Evolutionary conservation across 176 grass and related monocot genomes (phyloP), one percentile per base, ranked within the genome.

Genomic region (Stipa capillata): DNA sequence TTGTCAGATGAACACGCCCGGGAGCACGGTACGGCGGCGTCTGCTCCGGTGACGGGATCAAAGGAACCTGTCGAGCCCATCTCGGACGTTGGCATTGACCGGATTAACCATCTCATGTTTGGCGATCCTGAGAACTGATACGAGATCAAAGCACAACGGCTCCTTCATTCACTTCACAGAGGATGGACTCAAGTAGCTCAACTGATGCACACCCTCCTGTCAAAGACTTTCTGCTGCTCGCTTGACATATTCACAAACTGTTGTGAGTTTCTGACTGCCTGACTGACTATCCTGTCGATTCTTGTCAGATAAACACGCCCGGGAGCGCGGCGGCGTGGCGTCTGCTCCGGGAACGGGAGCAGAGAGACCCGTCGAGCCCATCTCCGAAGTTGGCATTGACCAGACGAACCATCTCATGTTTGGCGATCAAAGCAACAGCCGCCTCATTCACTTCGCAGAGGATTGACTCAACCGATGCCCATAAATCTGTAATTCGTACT

Each of bases 1-100:
- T 83, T 69, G 37, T 39, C 72, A 92, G 90, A 92, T 86, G 90
- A 89, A 72, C 66, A 83, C 57, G 88, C 82, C 29, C 82, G 68
- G 28, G 83, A 89, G 16, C 67, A n/a, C n/a, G n/a, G n/a, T n/a
- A n/a, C n/a, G n/a, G n/a, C n/a, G n/a, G n/a, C n/a, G n/a, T n/a
- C n/a, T n/a, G n/a, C 4, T 28, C 13, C 12, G 31, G 28, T 2
- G 17, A 8, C 14, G 27, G 15, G 6, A 16, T 32, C 18, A 12
- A 76, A 86, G 49, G 54, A 24, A 59, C 77, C 70, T 13, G 76
- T 86, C 4, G 77, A 86, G 7, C 77, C 60, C 17, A 81, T 87
- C 13, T 76, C 70, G 32, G 85, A 87, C 24, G 70, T 70, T 33
- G 23, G 78, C 31, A 65, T 76, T 41, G 37, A 76, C 12, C 50